Conservation (phyloP, 139 green algal species). For the Chlamydomonas schloesseri region DNA sequence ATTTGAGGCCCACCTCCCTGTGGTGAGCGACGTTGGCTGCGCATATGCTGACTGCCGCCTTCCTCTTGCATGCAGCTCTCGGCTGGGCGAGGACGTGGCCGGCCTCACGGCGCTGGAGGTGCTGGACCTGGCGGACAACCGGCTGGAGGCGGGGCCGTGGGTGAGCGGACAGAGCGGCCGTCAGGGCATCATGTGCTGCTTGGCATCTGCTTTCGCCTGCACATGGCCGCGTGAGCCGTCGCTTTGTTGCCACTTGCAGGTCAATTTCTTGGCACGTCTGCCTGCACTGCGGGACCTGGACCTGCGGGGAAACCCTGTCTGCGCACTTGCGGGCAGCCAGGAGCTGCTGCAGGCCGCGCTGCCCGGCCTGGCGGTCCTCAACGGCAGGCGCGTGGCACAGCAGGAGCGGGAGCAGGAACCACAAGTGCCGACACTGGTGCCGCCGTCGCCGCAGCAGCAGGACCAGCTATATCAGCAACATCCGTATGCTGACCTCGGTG, state of each 20-base stretch:
- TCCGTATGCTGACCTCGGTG: neutral
- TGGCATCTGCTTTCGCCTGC: neutral
- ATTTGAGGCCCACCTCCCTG: too few species aligned
- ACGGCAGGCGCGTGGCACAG: neutral
- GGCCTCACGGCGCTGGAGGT: neutral
- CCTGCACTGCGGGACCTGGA: constrained; percentile 5
- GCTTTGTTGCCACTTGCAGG: neutral
- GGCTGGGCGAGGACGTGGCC: neutral
- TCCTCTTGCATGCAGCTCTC: neutral
- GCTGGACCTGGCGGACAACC: constrained; percentile 25
- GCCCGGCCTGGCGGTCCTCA: neutral
- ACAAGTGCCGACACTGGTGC: too few species aligned
- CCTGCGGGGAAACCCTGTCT: constrained; percentile 17
- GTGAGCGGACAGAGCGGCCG: neutral
- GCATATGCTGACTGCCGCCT: too few species aligned
- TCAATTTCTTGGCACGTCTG: neutral
- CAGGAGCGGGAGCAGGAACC: neutral
- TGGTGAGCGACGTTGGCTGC: too few species aligned
- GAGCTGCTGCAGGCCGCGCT: constrained; percentile 12
- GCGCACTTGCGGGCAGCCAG: neutral
- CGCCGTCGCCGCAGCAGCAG: too few species aligned
- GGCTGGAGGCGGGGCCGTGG: neutral
- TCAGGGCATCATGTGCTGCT: neutral
- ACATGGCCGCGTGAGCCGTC: neutral
- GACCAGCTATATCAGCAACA: neutral